Percentiles rank a stretch among this genome's conserved stretches.
Evolutionary conservation across 1,284 basidiomycete species (phyloP).

Genomic region (Vanrija pseudolonga): DNA sequence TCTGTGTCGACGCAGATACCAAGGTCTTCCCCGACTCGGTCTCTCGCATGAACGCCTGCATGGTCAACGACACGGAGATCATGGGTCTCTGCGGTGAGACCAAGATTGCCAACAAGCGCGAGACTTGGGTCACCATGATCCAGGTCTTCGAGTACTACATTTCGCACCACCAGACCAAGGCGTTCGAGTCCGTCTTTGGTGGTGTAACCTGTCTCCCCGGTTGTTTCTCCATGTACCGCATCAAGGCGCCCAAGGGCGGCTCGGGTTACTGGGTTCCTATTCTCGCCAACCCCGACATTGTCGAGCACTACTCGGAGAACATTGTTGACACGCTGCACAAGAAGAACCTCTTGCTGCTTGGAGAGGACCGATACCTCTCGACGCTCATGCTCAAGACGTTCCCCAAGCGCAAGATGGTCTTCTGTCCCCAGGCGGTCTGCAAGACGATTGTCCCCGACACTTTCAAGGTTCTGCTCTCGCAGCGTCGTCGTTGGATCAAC

Average conservation of each 20-base stretch:
- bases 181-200: constrained; percentile 98
- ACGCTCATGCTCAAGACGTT: constrained; percentile 96
- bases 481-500: constrained; percentile 99
- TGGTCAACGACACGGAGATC: constrained; percentile 93
- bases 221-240: constrained; percentile 99
- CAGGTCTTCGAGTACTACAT: constrained; percentile 98
- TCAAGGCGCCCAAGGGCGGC: constrained; percentile 93
- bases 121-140: constrained; percentile 98
- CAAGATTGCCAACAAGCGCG: constrained; percentile 97
- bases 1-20: constrained; percentile 98
- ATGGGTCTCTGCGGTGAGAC: constrained; percentile 99
- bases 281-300: constrained; percentile 93
- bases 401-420: constrained; percentile 98
- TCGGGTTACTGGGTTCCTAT: constrained; percentile 96
- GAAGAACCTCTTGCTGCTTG: constrained; percentile 95
- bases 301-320: constrained; percentile 96
- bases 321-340: constrained; percentile 97
- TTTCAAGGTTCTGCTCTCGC: constrained; percentile 87
- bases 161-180: constrained; percentile 97
- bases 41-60: constrained; percentile 86
- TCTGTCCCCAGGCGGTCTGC: constrained; percentile 97
- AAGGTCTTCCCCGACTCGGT: constrained; percentile 94
- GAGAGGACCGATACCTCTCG: constrained; percentile 97
- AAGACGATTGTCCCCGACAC: constrained; percentile 97
- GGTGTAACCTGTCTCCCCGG: constrained; percentile 99